Evolutionary conservation across 768 basidiomycete species (phyloP), one percentile per base, ranked within the genome.

Genomic region (Solioccasus polychromus): DNA sequence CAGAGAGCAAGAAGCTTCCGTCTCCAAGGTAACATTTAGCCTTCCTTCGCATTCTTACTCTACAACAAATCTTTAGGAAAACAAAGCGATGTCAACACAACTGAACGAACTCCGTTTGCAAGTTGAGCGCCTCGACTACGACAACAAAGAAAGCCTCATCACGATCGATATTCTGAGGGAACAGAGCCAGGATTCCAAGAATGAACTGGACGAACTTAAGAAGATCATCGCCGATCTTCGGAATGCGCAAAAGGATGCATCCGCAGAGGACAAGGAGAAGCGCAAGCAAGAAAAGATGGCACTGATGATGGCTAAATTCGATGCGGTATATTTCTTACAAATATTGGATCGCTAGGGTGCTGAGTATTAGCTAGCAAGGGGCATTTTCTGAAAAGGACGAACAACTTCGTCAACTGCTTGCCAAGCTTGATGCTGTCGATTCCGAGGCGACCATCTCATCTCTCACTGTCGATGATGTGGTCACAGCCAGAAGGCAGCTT

Each of bases 231-330:
- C 77, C 15, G 91, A 93, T 37, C 68, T 92, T 54, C 92, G 90
- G 71, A 71, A 75, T 28, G 76, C 83, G 11, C 89, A 93, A 68
- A 88, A 85, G 68, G 88, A 90, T 49, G 80, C 86, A 14, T 85
- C 86, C 30, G 84, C 84, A 25, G 96, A 98, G 66, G 96, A 97
- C 65, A 97, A 94, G 72, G 96, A 99, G 76, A 96, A 92, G 76
- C 83, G 89, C 67, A 98, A 98, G 69, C 92, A 95, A 61, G 95
- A 98, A 74, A 97, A 97, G 78, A 91, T 99, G 89, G 93, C 92
- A 8, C 75, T 93, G 54, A 96, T 99, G 92, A 97, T 99, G 95
- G 92, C 95, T 47, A 94, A 95, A 67, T 95, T 99, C 56, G 94
- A 98, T 68, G 79, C 88, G 51, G 95, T 95, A 54, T 60, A 87